Evolutionary conservation across 345 rosid species (phyloP).

Genomic region (thale cress (Arabidopsis thaliana)): DNA sequence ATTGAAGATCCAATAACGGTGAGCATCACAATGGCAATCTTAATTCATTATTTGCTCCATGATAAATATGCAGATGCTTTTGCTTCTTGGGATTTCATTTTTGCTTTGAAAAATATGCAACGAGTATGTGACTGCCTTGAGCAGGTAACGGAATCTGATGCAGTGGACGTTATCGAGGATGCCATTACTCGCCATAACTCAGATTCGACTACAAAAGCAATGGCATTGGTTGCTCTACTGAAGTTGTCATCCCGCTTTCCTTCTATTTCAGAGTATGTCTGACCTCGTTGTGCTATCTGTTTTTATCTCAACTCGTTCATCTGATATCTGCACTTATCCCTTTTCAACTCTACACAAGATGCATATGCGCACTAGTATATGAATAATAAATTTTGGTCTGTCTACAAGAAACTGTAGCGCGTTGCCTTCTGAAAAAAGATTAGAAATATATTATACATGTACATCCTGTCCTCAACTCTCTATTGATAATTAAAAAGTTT

Average conservation of each 20-base stretch:
- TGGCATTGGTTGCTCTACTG: slow-evolving; percentile 88
- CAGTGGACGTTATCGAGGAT: slow-evolving; percentile 81
- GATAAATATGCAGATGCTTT: slow-evolving; percentile 15
- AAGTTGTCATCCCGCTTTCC: slow-evolving; percentile 98
- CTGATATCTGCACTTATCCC: slow-evolving; percentile 17
- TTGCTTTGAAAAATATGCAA: slow-evolving; percentile 4
- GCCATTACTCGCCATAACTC: slow-evolving; percentile 68
- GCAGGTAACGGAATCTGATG: slow-evolving; percentile 94
- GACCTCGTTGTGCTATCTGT: slow-evolving; percentile 12
- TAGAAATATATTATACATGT: slow-evolving; percentile 11
- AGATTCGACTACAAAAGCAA: slow-evolving; percentile 84
- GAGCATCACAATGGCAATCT: slow-evolving; percentile 45
- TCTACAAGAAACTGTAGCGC: slow-evolving; percentile 14
- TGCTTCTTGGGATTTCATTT: slow-evolving; percentile 19
- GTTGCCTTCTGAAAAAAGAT: neutral
- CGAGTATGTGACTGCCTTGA: slow-evolving; percentile 42
- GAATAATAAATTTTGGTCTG: slow-evolving; percentile 15
- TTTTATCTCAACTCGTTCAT: slow-evolving; percentile 31
- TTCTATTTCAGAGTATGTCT: slow-evolving; percentile 82
- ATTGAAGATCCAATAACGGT: slow-evolving; percentile 91
- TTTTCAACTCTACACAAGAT: slow-evolving; percentile 12
- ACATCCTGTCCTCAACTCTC: slow-evolving; percentile 21
- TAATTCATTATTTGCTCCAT: slow-evolving; percentile 13
- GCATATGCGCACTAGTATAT: slow-evolving; percentile 19
- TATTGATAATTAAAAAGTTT: slow-evolving; percentile 19